Evolutionary conservation across 371 early-diverging fungal genomes (phyloP).

Genomic region (Funneliformis caledonium): DNA sequence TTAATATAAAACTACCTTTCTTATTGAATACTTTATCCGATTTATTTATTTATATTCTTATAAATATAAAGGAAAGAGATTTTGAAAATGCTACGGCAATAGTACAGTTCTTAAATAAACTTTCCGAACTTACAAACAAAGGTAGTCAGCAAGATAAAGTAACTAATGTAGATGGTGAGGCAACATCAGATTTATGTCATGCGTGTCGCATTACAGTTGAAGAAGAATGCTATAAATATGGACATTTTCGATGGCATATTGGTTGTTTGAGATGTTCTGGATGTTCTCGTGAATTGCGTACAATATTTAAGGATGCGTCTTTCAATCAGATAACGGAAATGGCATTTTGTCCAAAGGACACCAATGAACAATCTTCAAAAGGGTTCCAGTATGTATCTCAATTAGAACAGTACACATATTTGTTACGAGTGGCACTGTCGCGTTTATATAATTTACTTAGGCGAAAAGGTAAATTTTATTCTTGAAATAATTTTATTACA

Average conservation of each 20-base stretch:
- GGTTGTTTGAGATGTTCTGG: slow-evolving; percentile 76
- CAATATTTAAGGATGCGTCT: slow-evolving; percentile 56
- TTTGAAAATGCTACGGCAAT: slow-evolving; percentile 53
- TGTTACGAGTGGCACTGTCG: slow-evolving; percentile 85
- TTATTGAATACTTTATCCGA: not conserved
- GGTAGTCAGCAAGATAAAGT: slow-evolving; percentile 48
- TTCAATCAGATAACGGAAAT: slow-evolving; percentile 51
- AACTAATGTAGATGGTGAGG: slow-evolving; percentile 54
- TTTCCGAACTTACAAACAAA: slow-evolving; percentile 62
- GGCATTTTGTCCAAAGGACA: slow-evolving; percentile 60
- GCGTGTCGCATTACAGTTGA: slow-evolving; percentile 80
- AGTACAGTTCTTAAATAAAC: slow-evolving; percentile 57
- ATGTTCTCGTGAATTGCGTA: slow-evolving; percentile 62
- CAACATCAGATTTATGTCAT: slow-evolving; percentile 82
- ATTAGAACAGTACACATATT: slow-evolving; percentile 88
- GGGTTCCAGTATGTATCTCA: slow-evolving; percentile 82
- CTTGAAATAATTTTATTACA: not conserved
- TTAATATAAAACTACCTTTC: not conserved
- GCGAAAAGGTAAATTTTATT: slow-evolving; percentile 57
- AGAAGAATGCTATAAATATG: slow-evolving; percentile 81
- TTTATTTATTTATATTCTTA: slow-evolving; percentile 32
- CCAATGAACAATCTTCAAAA: slow-evolving; percentile 50
- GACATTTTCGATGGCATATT: slow-evolving; percentile 79
- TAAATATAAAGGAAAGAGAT: slow-evolving; percentile 47
- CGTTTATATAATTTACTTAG: slow-evolving; percentile 79